Evolutionary conservation across 2,329 filamentous ascomycete genomes (phyloP), one percentile per base, ranked within the genome.

Genomic region (Daldinia sp.): DNA sequence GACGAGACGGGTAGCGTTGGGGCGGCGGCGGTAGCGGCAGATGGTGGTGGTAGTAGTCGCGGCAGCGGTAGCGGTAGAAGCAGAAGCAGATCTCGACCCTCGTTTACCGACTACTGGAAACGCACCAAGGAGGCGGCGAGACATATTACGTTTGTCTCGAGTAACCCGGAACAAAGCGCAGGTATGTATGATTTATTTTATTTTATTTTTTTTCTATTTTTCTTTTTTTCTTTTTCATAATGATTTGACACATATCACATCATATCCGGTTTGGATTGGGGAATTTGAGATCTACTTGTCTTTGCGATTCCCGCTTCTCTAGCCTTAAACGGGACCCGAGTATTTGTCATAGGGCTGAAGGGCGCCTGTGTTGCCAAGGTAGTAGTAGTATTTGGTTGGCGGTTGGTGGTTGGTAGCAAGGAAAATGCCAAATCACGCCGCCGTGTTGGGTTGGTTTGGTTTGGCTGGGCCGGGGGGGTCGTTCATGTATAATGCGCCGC

Each of bases 71-170:
- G 20, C 13, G 4, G 37, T 7, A 35, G 23, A 10, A 41, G 65
- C 42, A 65, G 66, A 26, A 63, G 72, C 18, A 51, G 57, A 55
- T 73, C 72, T 15, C 78, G 82, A 65, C 83, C 83, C 2, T 84
- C 83, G n/a, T 86, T 86, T 72, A 76, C 79, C n/a, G 73, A 78
- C 9, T 86, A 82, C 65, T 83, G 83, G 82, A 84, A 81, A 71
- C 80, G 79, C 50, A 80, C 79, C 18, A 84, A 83, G 55, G 76
- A 76, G 41, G 70, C 76, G 6, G 74, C 71, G 46, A 77, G 74
- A 63, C 76, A 72, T 60, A 75, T 81, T 62, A 79, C 74, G 1
- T 82, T 83, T 53, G 78, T 82, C 37, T 73, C 76, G 46, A 78
- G 75, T 42, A 74, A 74, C 23, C 73, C 69, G 4, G 71, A 75